These are phyloP conservation scores for Plicaturopsis crispa DNA, from an alignment of 768 basidiomycete genomes.

Conservation along the genomic window DNA sequence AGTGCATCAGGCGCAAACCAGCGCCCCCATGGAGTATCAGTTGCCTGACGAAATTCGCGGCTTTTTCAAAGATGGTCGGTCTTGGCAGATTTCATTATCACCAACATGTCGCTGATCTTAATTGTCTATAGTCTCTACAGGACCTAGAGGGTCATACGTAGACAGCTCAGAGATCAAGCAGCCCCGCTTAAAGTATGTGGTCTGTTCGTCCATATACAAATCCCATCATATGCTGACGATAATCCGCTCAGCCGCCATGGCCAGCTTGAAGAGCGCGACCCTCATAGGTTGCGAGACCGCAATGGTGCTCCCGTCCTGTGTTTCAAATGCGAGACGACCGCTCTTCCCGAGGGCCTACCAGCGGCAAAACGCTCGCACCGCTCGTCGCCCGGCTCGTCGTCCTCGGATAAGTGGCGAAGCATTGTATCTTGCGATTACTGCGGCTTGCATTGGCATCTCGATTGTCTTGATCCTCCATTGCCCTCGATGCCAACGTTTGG, in stretches of 20 bases:
- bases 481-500: conserved; percentile 76
- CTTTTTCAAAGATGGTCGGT: conserved; percentile 83
- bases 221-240: conserved; percentile 3
- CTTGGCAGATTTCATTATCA: conserved; percentile 5
- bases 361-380: too few relatives aligned
- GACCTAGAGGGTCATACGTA: conserved; percentile 75
- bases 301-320: conserved; percentile 83
- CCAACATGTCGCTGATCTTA: conserved; percentile 8
- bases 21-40: conserved; percentile 75
- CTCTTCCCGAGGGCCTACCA: too few relatives aligned
- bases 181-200: conserved; percentile 74
- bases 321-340: conserved; percentile 82
- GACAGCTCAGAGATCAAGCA: conserved; percentile 72
- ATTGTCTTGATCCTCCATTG: conserved; percentile 90
- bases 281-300: conserved; percentile 78
- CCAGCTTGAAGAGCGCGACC: conserved; percentile 86
- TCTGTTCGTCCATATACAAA: conserved; percentile 4
- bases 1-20: conserved; percentile 57
- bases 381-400: too few relatives aligned
- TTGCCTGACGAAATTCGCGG: conserved; percentile 78
- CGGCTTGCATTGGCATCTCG: conserved; percentile 91
- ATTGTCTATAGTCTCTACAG: conserved; percentile 57
- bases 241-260: conserved; percentile 71
- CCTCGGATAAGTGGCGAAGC: too few relatives aligned
- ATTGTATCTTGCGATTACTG: conserved; percentile 97